A percentile compares a stretch with the other conserved stretches of the same genome.
These are phyloP conservation scores for Ceratocystiopsis brevicomis DNA, from an alignment of 2,329 filamentous ascomycete genomes.

Conservation along the genomic window DNA sequence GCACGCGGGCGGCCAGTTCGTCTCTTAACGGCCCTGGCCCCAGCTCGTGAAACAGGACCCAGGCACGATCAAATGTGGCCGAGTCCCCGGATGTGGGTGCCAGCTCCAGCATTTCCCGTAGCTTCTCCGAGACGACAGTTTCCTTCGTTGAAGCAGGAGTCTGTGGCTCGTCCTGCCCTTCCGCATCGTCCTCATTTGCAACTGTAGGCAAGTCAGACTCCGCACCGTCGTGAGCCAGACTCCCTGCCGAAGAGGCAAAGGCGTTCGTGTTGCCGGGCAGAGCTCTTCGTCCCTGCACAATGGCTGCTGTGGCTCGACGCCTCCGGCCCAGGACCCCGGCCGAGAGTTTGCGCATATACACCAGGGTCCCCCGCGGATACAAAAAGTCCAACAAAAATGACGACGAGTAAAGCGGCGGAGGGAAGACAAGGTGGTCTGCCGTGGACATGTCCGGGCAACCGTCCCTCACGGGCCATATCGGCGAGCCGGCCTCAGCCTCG, in stretches of 20 bases:
- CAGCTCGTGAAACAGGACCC: constrained; percentile 23
- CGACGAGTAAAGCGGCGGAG: constrained; percentile 23
- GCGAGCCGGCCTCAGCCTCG: constrained; percentile 19
- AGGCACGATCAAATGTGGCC: constrained; percentile 20
- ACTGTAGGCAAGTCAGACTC: too few species aligned
- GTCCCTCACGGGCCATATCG: constrained; percentile 15
- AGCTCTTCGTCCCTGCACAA: too few species aligned
- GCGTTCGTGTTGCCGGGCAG: too few species aligned
- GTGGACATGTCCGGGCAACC: constrained; percentile 12
- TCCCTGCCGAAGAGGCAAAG: too few species aligned
- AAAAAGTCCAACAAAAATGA: constrained; percentile 36
- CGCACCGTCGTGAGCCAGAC: too few species aligned
- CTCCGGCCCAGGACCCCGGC: constrained; percentile 4
- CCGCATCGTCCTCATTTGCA: too few species aligned
- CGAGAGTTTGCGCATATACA: constrained; percentile 21
- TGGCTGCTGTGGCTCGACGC: too few species aligned
- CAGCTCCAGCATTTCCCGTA: constrained; percentile 1
- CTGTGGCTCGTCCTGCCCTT: constrained; percentile 1
- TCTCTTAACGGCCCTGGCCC: constrained; percentile 13
- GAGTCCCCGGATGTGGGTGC: neutral
- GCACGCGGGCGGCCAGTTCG: constrained; percentile 15
- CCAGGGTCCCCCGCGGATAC: constrained; percentile 27
- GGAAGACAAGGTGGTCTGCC: constrained; percentile 11
- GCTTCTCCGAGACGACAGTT: constrained; percentile 4
- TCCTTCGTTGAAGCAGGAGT: neutral